phyloP scores from a whole-genome alignment of 2,329 filamentous ascomycete genomes.

The Neoscytalidium dimidiatum region DNA sequence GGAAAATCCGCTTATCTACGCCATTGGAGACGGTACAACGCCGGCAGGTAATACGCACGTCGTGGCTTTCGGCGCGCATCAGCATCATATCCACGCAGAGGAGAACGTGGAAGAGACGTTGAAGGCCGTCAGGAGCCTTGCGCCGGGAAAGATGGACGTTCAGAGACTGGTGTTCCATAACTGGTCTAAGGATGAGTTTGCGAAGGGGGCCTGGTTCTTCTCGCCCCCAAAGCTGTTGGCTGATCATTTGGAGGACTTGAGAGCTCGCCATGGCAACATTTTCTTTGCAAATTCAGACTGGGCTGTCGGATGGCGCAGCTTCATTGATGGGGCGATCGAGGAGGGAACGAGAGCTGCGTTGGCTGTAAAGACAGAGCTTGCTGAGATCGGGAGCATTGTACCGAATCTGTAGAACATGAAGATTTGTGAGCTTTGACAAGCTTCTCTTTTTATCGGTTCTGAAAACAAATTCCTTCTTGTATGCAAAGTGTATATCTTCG shows the following conservation, averaged over 20 bases:
- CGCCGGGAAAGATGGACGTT: constrained; percentile 24
- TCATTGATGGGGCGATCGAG: constrained; percentile 54
- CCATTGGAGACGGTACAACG: constrained; percentile 44
- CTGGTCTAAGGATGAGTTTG: constrained; percentile 51
- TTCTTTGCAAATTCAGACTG: constrained; percentile 53
- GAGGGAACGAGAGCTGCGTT: constrained; percentile 44
- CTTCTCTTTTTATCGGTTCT: too few species aligned
- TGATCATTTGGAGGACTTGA: constrained; percentile 43
- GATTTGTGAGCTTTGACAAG: too few species aligned
- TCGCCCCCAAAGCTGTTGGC: constrained; percentile 40
- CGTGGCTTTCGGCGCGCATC: constrained; percentile 47
- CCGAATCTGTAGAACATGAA: neutral
- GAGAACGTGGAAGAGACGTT: constrained; percentile 40
- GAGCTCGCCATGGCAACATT: constrained; percentile 45
- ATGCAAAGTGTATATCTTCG: too few species aligned
- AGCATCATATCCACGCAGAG: constrained; percentile 49
- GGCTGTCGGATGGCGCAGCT: constrained; percentile 53
- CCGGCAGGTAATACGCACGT: constrained; percentile 49
- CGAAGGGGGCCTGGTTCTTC: constrained; percentile 50
- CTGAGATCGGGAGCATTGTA: neutral
- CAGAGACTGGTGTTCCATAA: constrained; percentile 45
- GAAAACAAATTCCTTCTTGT: too few species aligned
- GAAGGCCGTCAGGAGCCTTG: constrained; percentile 35
- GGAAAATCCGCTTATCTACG: constrained; percentile 44
- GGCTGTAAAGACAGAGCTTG: constrained; percentile 26